These are phyloP conservation scores for Camellia japonica DNA, from an alignment of 148 eudicot species.

Conservation along the genomic window DNA sequence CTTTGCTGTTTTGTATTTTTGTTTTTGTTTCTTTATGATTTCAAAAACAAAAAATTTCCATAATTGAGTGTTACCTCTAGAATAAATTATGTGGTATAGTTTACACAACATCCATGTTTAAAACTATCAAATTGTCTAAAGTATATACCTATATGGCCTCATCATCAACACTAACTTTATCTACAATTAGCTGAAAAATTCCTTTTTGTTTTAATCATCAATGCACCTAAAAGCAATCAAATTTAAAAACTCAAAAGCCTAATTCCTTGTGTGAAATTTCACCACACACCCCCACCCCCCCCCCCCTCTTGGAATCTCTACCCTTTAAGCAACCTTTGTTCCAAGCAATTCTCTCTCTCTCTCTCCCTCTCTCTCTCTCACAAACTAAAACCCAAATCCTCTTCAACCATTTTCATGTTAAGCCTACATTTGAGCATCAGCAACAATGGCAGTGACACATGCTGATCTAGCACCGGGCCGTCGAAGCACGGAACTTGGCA, in stretches of 20 bases:
- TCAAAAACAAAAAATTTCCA: background rate
- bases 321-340: slow-evolving; percentile 93
- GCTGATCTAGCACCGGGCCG: slow-evolving; percentile 50
- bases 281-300: background rate
- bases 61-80: background rate
- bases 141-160: background rate
- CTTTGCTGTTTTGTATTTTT: too few relatives aligned
- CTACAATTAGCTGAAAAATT: background rate
- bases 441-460: slow-evolving; percentile 54
- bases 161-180: background rate
- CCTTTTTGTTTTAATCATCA: slow-evolving; percentile 3
- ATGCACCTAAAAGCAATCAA: slow-evolving; percentile 15
- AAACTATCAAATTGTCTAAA: background rate
- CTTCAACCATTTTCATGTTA: slow-evolving; percentile 4
- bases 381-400: slow-evolving; percentile 9
- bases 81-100: background rate
- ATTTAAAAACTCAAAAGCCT: background rate
- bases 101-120: background rate
- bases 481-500: slow-evolving; percentile 27
- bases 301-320: slow-evolving; percentile 46
- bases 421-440: background rate
- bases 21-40: too few relatives aligned
- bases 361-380: background rate
- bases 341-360: slow-evolving; percentile 55
- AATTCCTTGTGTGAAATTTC: slow-evolving; percentile 19